phyloP scores from a whole-genome alignment of 2,329 filamentous ascomycete species.

The Phaeosphaeriaceae sp. region DNA sequence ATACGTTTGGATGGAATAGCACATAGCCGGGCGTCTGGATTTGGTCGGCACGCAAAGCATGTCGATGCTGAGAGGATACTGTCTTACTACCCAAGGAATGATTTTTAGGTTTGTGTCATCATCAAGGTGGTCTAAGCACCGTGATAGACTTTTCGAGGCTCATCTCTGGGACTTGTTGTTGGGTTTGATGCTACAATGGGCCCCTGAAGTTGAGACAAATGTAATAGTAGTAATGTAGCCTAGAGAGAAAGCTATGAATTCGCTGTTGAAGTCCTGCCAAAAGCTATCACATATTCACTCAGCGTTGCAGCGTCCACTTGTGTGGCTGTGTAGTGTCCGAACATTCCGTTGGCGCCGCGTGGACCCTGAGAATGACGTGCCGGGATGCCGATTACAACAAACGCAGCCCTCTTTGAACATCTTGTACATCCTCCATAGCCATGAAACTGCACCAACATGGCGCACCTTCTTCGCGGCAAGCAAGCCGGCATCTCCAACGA shows the following conservation, averaged over 20 bases:
- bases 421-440: conserved; percentile 22
- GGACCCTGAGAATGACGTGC: conserved; percentile 30
- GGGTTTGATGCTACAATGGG: not conserved
- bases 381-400: conserved; percentile 14
- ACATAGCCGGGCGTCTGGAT: conserved; percentile 23
- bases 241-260: not conserved
- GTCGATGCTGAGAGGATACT: not conserved
- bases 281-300: not conserved
- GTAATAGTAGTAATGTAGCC: not conserved
- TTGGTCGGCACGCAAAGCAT: not conserved
- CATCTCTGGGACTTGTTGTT: not conserved
- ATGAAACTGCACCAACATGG: conserved; percentile 64
- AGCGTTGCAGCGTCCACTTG: not conserved
- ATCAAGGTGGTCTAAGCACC: not conserved
- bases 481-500: conserved; percentile 93
- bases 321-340: not conserved
- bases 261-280: not conserved
- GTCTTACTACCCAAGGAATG: not conserved
- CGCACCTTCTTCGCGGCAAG: conserved; percentile 87
- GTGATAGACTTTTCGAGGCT: not conserved
- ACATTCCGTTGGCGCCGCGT: conserved; percentile 9
- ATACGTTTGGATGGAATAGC: conserved; percentile 19
- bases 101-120: not conserved
- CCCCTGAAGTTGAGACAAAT: not conserved
- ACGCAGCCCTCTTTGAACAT: conserved; percentile 14